Evolutionary conservation across 257 asterid species (phyloP).

Genomic region (Gentiana macrophylla): DNA sequence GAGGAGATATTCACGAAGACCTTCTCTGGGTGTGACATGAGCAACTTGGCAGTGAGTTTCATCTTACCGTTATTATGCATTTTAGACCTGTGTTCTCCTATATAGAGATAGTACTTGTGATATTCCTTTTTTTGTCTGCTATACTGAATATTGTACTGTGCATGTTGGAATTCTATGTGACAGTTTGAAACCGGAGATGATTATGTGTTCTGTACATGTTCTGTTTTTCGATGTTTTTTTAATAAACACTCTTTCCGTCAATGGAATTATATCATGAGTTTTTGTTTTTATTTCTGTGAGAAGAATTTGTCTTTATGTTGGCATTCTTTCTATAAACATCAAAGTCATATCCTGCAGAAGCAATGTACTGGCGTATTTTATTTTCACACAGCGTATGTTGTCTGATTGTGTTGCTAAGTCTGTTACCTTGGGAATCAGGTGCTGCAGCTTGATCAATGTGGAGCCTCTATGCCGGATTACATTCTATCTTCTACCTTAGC

Average conservation of each 20-base stretch:
- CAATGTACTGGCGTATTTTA: too few relatives aligned
- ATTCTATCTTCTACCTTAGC: slow-evolving; percentile 42
- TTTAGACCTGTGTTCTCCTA: too few relatives aligned
- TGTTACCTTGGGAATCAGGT: slow-evolving; percentile 41
- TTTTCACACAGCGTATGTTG: neutral
- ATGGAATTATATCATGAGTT: neutral
- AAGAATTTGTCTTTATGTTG: neutral
- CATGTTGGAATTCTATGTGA: too few relatives aligned
- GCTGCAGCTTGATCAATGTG: slow-evolving; percentile 78
- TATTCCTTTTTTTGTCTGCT: too few relatives aligned
- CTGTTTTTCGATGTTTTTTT: too few relatives aligned
- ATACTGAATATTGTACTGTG: too few relatives aligned
- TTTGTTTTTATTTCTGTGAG: neutral
- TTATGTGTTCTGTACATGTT: too few relatives aligned
- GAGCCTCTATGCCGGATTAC: slow-evolving; percentile 69
- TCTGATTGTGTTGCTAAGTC: slow-evolving; percentile 12
- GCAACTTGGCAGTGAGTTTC: slow-evolving; percentile 52
- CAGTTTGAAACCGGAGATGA: too few relatives aligned
- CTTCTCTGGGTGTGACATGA: slow-evolving; percentile 44
- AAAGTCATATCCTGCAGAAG: too few relatives aligned
- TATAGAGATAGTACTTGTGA: too few relatives aligned
- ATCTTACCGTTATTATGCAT: slow-evolving; percentile 2
- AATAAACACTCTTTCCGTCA: too few relatives aligned
- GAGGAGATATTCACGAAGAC: slow-evolving; percentile 52
- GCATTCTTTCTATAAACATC: neutral